Evolutionary conservation across 2,329 filamentous ascomycete species (phyloP).

Genomic region (Bisporella sp.): DNA sequence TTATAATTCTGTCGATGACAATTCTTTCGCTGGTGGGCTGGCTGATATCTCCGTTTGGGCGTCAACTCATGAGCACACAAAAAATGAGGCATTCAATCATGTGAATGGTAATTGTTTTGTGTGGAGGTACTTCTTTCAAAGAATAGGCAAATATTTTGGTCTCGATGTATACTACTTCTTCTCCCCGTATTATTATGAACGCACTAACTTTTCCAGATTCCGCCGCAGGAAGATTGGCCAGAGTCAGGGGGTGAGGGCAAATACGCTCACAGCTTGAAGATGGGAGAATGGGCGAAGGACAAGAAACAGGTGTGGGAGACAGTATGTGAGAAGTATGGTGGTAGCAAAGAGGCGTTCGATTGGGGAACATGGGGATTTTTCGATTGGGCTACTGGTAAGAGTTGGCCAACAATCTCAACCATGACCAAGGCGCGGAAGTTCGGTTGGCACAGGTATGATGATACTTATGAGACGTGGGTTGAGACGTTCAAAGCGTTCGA

Average conservation of each 20-base stretch:
- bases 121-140: conserved; percentile 34
- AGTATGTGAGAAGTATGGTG: conserved; percentile 2
- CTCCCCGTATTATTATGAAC: background rate
- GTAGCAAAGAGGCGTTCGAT: conserved; percentile 13
- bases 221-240: too few relatives aligned
- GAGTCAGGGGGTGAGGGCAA: background rate
- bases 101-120: conserved; percentile 32
- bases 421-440: conserved; percentile 37
- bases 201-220: background rate
- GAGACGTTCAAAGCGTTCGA: conserved; percentile 24
- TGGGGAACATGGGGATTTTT: conserved; percentile 39
- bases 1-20: conserved; percentile 29
- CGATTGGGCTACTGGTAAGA: conserved; percentile 14
- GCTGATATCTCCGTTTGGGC: conserved; percentile 32
- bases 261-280: background rate
- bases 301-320: conserved; percentile 7
- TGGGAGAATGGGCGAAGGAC: conserved; percentile 8
- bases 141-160: conserved; percentile 29
- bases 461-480: conserved; percentile 32
- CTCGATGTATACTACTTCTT: background rate
- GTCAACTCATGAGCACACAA: conserved; percentile 21
- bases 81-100: conserved; percentile 35
- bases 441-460: conserved; percentile 36
- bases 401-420: conserved; percentile 18
- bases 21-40: conserved; percentile 28